Evolutionary conservation across 2,329 filamentous ascomycete genomes (phyloP).

Genomic region (Colletotrichum sp.): DNA sequence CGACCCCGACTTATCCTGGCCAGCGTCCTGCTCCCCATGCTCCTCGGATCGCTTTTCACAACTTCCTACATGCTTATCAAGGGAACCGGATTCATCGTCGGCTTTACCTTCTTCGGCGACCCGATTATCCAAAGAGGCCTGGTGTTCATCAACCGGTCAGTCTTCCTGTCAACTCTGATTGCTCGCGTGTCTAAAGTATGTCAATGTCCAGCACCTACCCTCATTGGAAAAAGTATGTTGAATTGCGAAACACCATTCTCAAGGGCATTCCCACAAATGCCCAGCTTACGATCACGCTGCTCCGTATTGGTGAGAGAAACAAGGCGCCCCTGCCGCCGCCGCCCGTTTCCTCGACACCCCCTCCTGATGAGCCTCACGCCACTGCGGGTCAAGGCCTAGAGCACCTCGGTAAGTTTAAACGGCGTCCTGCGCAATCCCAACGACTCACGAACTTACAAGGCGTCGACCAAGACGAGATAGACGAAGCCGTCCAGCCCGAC

Average conservation of each 20-base stretch:
- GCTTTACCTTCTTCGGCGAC: constrained; percentile 81
- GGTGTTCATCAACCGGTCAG: constrained; percentile 60
- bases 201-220: constrained; percentile 51
- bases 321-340: constrained; percentile 76
- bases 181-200: constrained; percentile 32
- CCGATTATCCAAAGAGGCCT: constrained; percentile 70
- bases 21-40: constrained; percentile 53
- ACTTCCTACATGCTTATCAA: constrained; percentile 69
- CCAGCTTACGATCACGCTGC: constrained; percentile 79
- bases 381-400: constrained; percentile 44
- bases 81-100: constrained; percentile 67
- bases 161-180: constrained; percentile 21
- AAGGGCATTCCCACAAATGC: constrained; percentile 87
- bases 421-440: background rate
- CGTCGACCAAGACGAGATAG: constrained; percentile 69
- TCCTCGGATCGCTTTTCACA: constrained; percentile 57
- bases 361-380: constrained; percentile 45
- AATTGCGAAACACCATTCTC: constrained; percentile 77
- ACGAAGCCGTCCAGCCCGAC: constrained; percentile 58
- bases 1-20: constrained; percentile 60
- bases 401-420: constrained; percentile 33
- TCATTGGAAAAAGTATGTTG: constrained; percentile 76
- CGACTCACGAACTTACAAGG: constrained; percentile 33
- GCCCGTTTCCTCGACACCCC: constrained; percentile 38
- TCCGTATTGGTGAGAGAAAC: constrained; percentile 82